A percentile compares a stretch with the other conserved stretches of the same genome.
Conservation (phyloP, 805 yeast genomes). For the Starmerella floris region DNA sequence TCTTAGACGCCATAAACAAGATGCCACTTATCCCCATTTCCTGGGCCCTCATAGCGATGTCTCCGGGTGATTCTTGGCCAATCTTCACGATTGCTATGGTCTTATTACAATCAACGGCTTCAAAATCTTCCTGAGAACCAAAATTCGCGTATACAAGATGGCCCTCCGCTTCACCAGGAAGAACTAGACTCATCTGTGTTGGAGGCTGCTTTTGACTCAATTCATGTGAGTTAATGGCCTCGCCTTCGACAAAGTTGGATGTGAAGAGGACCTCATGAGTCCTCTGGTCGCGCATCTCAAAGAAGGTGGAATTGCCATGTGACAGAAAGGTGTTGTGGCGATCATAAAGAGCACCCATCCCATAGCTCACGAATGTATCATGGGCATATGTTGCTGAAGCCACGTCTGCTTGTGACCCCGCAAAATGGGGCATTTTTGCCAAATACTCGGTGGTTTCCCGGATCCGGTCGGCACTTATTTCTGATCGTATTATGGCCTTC, state of each 20-base stretch:
- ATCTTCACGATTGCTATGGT: constrained; percentile 49
- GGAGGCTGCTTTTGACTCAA: constrained; percentile 23
- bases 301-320: constrained; percentile 40
- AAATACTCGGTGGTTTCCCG: constrained; percentile 57
- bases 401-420: constrained; percentile 80
- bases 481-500: constrained; percentile 36
- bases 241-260: constrained; percentile 25
- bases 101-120: constrained; percentile 33
- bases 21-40: constrained; percentile 48
- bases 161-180: constrained; percentile 43
- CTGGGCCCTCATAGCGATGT: constrained; percentile 44
- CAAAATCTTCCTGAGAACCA: constrained; percentile 44
- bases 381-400: constrained; percentile 55
- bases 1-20: constrained; percentile 43
- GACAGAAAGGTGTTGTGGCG: constrained; percentile 43
- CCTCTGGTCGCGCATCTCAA: constrained; percentile 20
- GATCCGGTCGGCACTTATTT: constrained; percentile 42
- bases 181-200: constrained; percentile 41
- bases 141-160: constrained; percentile 49
- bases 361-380: constrained; percentile 44
- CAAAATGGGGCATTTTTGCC: constrained; percentile 68
- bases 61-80: constrained; percentile 39
- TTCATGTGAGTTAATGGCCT: constrained; percentile 24
- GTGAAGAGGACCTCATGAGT: constrained; percentile 28
- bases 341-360: constrained; percentile 30